These are phyloP conservation scores for Loxodes magnus DNA, from an alignment of 73 alveolate genomes.

Conservation along the genomic window DNA sequence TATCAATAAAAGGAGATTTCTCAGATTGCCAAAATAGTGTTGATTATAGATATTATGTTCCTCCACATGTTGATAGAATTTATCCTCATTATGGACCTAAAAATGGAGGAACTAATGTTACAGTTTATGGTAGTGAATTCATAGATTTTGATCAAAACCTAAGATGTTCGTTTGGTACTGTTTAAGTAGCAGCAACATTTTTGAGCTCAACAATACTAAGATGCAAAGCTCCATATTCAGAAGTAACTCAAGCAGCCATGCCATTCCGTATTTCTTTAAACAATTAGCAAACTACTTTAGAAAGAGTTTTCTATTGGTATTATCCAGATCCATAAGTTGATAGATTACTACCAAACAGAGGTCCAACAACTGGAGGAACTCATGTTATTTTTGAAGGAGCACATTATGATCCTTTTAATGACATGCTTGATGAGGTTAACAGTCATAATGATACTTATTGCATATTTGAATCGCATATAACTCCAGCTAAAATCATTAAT, in stretches of 20 bases:
- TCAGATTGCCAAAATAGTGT: slow-evolving; percentile 67
- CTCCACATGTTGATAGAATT: slow-evolving; percentile 51
- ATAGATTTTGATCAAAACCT: slow-evolving; percentile 71
- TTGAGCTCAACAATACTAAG: slow-evolving; percentile 53
- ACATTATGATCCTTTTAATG: slow-evolving; percentile 70
- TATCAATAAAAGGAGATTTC: slow-evolving; percentile 76
- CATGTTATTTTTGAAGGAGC: slow-evolving; percentile 64
- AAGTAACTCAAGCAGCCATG: slow-evolving; percentile 64
- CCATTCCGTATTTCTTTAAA: slow-evolving; percentile 79
- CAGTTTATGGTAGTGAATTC: slow-evolving; percentile 82
- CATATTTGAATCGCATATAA: slow-evolving; percentile 45
- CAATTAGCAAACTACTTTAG: slow-evolving; percentile 72
- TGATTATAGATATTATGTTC: slow-evolving; percentile 53
- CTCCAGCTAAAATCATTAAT: slow-evolving; percentile 57
- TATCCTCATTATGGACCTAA: slow-evolving; percentile 84
- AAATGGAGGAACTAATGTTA: slow-evolving; percentile 81
- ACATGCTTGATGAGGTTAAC: slow-evolving; percentile 33
- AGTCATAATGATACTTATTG: slow-evolving; percentile 68
- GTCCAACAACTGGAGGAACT: slow-evolving; percentile 84
- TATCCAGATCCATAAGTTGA: slow-evolving; percentile 68
- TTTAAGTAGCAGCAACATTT: slow-evolving; percentile 66
- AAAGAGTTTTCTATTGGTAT: slow-evolving; percentile 60
- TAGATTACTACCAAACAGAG: slow-evolving; percentile 71
- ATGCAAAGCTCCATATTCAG: slow-evolving; percentile 71
- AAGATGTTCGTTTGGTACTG: slow-evolving; percentile 86